Evolutionary conservation across 768 basidiomycete species (phyloP).

Genomic region (Holtermannia corniformis): DNA sequence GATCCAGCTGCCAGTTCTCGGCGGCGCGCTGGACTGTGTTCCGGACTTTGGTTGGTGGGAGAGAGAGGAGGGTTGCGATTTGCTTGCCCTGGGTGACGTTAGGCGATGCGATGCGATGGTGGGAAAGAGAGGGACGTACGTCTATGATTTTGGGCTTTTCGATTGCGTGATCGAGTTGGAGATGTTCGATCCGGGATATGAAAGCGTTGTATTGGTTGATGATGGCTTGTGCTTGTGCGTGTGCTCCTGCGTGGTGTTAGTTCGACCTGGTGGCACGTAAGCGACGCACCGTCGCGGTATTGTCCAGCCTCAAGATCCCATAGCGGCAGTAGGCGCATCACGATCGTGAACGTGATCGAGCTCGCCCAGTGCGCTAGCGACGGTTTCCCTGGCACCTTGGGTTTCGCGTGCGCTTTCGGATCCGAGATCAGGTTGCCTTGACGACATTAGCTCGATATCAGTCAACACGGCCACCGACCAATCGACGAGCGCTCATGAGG

Average conservation of each 20-base stretch:
- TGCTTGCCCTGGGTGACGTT: slow-evolving; percentile 56
- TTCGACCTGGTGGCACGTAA: too few species aligned
- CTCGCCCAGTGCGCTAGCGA: slow-evolving; percentile 16
- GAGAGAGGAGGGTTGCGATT: slow-evolving; percentile 50
- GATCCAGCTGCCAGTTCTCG: slow-evolving; percentile 73
- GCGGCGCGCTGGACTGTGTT: slow-evolving; percentile 56
- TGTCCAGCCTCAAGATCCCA: too few species aligned
- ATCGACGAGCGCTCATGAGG: slow-evolving; percentile 2
- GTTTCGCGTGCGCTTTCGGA: background rate
- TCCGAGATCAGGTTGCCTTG: background rate
- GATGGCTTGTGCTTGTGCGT: slow-evolving; percentile 44
- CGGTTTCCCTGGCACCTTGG: background rate
- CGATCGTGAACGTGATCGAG: slow-evolving; percentile 8
- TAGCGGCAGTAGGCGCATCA: slow-evolving; percentile 13
- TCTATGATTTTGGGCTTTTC: slow-evolving; percentile 68
- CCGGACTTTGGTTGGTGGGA: slow-evolving; percentile 62
- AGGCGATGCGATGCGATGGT: too few species aligned
- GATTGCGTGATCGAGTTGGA: slow-evolving; percentile 53
- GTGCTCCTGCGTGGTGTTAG: too few species aligned
- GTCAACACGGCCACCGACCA: background rate
- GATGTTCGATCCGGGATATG: slow-evolving; percentile 51
- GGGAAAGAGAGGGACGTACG: slow-evolving; percentile 48
- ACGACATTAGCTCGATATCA: background rate
- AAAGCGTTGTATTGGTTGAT: slow-evolving; percentile 61
- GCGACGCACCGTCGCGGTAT: too few species aligned